Evolutionary conservation across 495 filamentous ascomycete genomes (phyloP), one percentile per base, ranked within the genome.

Genomic region (Viridothelium virens): DNA sequence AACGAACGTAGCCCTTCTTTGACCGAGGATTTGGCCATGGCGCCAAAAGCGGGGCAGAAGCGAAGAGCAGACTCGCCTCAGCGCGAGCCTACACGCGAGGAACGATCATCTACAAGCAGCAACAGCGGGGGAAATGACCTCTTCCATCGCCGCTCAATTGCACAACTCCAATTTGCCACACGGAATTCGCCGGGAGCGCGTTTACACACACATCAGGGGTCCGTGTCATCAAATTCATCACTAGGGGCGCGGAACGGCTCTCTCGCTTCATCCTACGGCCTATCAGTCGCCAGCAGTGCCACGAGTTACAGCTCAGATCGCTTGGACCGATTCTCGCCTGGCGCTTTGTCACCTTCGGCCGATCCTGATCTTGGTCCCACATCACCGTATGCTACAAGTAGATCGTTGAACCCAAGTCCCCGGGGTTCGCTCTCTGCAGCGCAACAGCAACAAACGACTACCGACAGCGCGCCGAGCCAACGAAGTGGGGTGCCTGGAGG

Each of bases 51-150:
- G 75, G 81, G 90, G 68, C 77, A 88, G 74, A 96, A 96, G 74
- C 83, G 91, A 66, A 81, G 90, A 64, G 91, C 91, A 34, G 91
- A 90, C 2, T 92, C 90, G 34, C 89, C 91, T 34, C 89, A 87
- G 2, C 69, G 73, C 12, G 78, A 77, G 65, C 65, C 68, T 56
- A 50, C 64, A 10, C 78, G 80, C n/a, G 89, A 91, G 38, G 90
- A 91, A 70, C 76, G 83, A 38, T 80, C 79, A 53, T 73, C 82
- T 3, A 73, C 88, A 65, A 83, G 86, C 67, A 77, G 80, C 14
- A 77, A 77, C 50, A 71, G 79, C 36, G 87, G 82, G 65, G 83
- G 83, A 39, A 85, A 83, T 69, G 90, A 94, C 71, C 70, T 87
- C 48, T 83, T 85, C 47, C 84, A 88, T 70, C 81, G 90, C 67